Percentiles rank a stretch among this genome's conserved stretches.
Evolutionary conservation across 805 yeast genomes (phyloP).

Genomic region (Spathaspora gorwiae): DNA sequence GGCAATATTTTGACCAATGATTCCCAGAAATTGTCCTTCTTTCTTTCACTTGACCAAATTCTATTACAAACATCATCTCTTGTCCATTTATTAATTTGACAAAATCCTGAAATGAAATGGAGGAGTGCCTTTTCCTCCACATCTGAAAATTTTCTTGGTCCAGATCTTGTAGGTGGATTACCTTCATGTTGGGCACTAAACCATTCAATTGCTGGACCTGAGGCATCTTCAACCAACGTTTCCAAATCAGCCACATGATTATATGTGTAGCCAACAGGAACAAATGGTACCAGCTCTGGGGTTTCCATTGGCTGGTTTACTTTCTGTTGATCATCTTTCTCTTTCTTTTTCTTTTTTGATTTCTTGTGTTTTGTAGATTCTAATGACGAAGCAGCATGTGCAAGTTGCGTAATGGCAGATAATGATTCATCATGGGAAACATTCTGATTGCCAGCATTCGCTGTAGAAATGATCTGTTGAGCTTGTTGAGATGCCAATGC

Average conservation of each 20-base stretch:
- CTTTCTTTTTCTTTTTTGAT: neutral
- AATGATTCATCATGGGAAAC: neutral
- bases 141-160: conserved; percentile 47
- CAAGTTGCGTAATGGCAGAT: neutral
- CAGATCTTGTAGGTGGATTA: conserved; percentile 14
- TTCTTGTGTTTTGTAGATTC: neutral
- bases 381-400: neutral
- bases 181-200: conserved; percentile 18
- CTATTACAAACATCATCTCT: conserved; percentile 72
- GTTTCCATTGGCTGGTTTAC: neutral
- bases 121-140: conserved; percentile 73
- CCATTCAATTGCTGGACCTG: conserved; percentile 32
- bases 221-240: conserved; percentile 31
- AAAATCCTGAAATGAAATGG: conserved; percentile 65
- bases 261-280: neutral
- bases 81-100: conserved; percentile 55
- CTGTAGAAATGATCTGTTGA: conserved; percentile 6
- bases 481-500: conserved; percentile 12
- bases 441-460: neutral
- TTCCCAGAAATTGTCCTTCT: conserved; percentile 90
- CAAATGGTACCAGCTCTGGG: neutral
- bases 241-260: conserved; percentile 25
- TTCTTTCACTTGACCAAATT: conserved; percentile 82
- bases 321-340: neutral
- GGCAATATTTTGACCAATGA: conserved; percentile 74